Evolutionary conservation across 1,284 basidiomycete genomes (phyloP), one percentile per base, ranked within the genome.

Genomic region (Vanrija humicola): DNA sequence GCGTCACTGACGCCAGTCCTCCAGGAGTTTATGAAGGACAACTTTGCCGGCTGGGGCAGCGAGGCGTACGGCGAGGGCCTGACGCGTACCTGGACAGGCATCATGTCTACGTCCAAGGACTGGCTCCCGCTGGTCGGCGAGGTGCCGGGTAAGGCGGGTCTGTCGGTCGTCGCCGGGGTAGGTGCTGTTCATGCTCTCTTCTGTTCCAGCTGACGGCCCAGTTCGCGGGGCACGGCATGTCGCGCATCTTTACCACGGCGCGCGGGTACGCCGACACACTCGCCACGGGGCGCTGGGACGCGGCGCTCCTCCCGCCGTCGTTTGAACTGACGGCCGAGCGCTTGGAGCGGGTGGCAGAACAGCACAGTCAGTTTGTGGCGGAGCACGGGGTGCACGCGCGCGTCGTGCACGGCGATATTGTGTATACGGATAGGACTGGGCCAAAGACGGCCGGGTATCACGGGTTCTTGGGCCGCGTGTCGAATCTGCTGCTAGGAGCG

Each of bases 81-180:
- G 10, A 59, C 55, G 3, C 58, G 64, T 10, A 52, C 50, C 5
- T 68, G 66, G 66, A 52, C 61, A 18, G 66, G 66, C 23, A 63
- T 68, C 54, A 48, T 65, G 42, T 54, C 53, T 14, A 23, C 43
- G 12, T 58, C 59, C 28, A 61, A 52, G 50, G 66, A 68, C 53
- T 50, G 44, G 50, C 51, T 70, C 0, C 68, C 66, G 3, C 50
- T 70, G 12, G 63, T 68, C 15, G 68, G 68, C 10, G 52, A 50
- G 6, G 60, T 68, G 3, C 68, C 68, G 15, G 62, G 55, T 15
- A 57, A 50, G 12, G 29, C 54, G 12, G 65, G 63, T 10, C 44
- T 70, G 39, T 61, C 21, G 18, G n/a, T 66, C 34, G 61, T 52
- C 40, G 62, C 55, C 6, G 56, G 59, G 15, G 59, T 56, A 23